Evolutionary conservation across 2,329 filamentous ascomycete genomes (phyloP).

Genomic region (Neodidymelliopsis sp.): DNA sequence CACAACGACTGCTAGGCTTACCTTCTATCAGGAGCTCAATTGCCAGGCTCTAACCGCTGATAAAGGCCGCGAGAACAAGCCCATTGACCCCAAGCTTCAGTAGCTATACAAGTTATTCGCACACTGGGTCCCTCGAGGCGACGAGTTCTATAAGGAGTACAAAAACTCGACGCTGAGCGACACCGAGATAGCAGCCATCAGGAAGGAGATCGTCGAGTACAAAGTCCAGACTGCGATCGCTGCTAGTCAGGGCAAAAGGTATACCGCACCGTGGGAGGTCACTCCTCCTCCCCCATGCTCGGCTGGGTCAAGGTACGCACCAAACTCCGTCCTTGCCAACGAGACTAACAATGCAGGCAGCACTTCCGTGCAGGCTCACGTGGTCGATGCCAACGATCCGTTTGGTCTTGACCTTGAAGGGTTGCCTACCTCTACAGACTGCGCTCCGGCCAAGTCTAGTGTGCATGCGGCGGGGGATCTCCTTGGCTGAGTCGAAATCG

Average conservation of each 20-base stretch:
- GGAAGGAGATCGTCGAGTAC: background rate
- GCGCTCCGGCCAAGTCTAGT: no score
- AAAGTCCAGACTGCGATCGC: background rate
- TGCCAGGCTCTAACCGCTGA: no score
- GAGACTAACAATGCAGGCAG: no score
- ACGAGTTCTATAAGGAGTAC: background rate
- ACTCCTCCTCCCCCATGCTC: background rate
- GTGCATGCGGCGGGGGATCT: no score
- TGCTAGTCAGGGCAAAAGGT: background rate
- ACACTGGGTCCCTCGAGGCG: background rate
- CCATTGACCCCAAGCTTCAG: no score
- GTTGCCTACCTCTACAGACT: no score
- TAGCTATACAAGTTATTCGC: background rate
- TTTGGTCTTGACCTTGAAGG: background rate
- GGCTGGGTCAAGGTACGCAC: background rate
- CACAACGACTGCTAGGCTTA: no score
- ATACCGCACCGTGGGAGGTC: background rate
- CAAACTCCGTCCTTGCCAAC: no score
- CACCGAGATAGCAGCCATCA: background rate
- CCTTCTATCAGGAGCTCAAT: no score
- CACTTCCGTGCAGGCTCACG: no score
- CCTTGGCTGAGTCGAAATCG: no score
- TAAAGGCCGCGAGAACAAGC: no score
- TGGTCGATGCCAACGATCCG: background rate
- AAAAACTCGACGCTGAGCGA: background rate